Evolutionary conservation across 2,329 filamentous ascomycete species (phyloP), one percentile per base, ranked within the genome.

Genomic region (Aspergillus pseudoviridinutans): DNA sequence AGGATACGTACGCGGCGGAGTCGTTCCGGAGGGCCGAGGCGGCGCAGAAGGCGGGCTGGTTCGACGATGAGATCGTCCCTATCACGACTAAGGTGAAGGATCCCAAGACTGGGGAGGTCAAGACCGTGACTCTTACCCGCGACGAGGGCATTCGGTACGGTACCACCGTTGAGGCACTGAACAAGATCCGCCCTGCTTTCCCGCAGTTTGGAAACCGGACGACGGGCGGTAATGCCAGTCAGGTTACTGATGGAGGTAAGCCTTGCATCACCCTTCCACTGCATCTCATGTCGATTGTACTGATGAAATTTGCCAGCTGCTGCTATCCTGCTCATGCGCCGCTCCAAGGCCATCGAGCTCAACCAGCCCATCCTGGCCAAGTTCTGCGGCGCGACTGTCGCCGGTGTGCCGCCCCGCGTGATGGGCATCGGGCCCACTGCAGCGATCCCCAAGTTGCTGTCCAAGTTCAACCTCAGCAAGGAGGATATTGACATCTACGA

Each of bases 361-460:
- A 88, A 89, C 63, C 90, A 97, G 79, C 92, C 93, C 61, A 92
- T 99, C 76, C 72, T 97, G 61, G 94, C 88, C 77, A 99, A 99
- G 78, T 97, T 92, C 74, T 91, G 94, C 63, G 92, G 91, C 67
- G 90, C 92, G 56, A 96, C 92, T 10, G 87, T 96, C 46, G 90
- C 92, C 42, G 94, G 94, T 66, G 85, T 97, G 4, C 86, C 94
- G 0, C 94, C 94, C 5, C 85, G 94, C 63, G 92, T 99, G 78
- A 99, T 99, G 94, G 94, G 93, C 63, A 96, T 97, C 65, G 79
- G 79, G 8, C 79, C 79, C 32, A 76, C 78, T 9, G 75, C 85
- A 63, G 85, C 84, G 22, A 85, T 87, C 60, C 85, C 85, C 61
- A 99, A 99, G 84, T 86, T 99, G 29, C 84, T 99, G 49, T 77